A percentile compares a stretch with the other conserved stretches of the same genome.
Conservation (phyloP, 2,329 filamentous ascomycete genomes). For the Purpureocillium takamizusanense region DNA sequence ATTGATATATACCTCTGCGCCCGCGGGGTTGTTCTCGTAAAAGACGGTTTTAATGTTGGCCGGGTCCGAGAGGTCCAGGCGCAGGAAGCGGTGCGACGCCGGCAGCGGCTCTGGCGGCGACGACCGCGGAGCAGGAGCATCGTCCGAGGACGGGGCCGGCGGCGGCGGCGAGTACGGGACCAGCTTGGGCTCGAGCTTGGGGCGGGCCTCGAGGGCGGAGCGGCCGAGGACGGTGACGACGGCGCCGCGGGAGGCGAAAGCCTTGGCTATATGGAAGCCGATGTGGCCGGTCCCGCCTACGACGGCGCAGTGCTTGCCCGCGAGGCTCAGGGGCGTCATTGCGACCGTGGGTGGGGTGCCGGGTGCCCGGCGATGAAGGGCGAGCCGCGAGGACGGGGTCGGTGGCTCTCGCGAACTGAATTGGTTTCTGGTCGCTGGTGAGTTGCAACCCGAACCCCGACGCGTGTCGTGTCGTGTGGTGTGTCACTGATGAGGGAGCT, state of each 20-base stretch:
- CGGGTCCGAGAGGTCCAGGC: constrained; percentile 20
- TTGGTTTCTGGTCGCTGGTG: constrained; percentile 5
- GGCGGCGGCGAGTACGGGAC: constrained; percentile 12
- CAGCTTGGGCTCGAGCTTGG: constrained; percentile 25
- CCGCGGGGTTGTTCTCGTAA: neutral
- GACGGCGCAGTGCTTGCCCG: constrained; percentile 47
- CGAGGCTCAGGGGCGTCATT: constrained; percentile 23
- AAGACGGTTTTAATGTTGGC: constrained; percentile 22
- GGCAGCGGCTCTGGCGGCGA: constrained; percentile 8
- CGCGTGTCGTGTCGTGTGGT: no score
- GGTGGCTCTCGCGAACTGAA: no score
- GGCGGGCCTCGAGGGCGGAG: constrained; percentile 34
- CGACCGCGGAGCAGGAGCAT: constrained; percentile 18
- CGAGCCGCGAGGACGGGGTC: no score
- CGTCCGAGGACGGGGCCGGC: neutral
- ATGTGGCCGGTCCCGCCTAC: constrained; percentile 66
- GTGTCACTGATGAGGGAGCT: no score
- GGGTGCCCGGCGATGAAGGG: no score
- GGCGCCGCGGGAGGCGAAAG: constrained; percentile 56
- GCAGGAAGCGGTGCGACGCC: constrained; percentile 24
- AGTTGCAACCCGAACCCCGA: no score
- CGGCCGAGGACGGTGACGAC: constrained; percentile 53
- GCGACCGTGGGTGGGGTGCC: neutral
- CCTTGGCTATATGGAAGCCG: constrained; percentile 55
- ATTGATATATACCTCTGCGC: no score